Conservation (phyloP, 2,329 filamentous ascomycete genomes). For the Colletotrichum godetiae region DNA sequence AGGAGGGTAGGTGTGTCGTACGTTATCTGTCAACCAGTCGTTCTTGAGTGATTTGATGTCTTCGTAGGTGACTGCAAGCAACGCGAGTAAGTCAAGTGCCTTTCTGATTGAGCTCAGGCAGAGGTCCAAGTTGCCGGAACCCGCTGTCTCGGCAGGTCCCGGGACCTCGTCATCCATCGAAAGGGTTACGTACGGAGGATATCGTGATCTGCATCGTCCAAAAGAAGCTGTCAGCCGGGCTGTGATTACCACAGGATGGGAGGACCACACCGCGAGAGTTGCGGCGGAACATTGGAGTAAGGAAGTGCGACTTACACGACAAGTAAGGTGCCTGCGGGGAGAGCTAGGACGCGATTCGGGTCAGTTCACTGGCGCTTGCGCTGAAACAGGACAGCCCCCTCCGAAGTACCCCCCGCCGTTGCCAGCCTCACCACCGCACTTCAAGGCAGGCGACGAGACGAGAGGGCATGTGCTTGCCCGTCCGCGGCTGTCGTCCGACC, state of each 20-base stretch:
- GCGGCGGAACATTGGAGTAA: neutral
- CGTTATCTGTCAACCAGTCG: conserved; percentile 98
- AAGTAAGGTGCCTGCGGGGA: conserved; percentile 55
- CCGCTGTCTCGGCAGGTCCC: neutral
- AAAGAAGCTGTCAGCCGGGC: conserved; percentile 14
- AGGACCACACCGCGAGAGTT: neutral
- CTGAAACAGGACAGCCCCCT: conserved; percentile 14
- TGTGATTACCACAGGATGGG: too few relatives aligned
- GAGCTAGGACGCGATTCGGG: conserved; percentile 38
- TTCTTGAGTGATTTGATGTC: conserved; percentile 89
- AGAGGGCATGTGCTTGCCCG: neutral
- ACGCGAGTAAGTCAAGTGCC: conserved; percentile 13
- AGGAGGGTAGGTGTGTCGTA: conserved; percentile 53
- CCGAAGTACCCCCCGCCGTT: conserved; percentile 17
- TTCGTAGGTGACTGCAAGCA: conserved; percentile 78
- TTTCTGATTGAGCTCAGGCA: neutral
- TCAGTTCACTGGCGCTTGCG: conserved; percentile 33
- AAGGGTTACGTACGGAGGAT: conserved; percentile 32
- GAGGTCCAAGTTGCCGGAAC: neutral
- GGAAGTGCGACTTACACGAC: conserved; percentile 53
- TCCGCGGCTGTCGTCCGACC: conserved; percentile 9
- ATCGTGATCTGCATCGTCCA: conserved; percentile 46
- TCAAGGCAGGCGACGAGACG: neutral
- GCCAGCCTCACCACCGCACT: neutral
- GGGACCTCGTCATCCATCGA: neutral